Evolutionary conservation across 805 yeast genomes (phyloP).

Genomic region (Zygosaccharomyces kombuchaensis): DNA sequence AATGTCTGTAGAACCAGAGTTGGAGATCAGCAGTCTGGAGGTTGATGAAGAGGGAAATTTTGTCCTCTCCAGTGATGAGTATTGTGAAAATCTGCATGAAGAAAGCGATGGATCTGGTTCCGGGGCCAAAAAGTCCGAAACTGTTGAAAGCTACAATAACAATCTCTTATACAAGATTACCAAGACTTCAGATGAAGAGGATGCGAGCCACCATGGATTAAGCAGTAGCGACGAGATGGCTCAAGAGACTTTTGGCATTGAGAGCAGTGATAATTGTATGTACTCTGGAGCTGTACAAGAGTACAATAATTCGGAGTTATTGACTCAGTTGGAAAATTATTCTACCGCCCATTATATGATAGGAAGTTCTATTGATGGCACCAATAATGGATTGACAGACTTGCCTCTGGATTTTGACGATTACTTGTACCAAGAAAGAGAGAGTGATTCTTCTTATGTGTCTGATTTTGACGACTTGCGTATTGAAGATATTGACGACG

Average conservation of each 20-base stretch:
- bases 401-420: constrained; percentile 8
- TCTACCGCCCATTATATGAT: constrained; percentile 1
- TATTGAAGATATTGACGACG: constrained; percentile 23
- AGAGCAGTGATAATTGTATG: background rate
- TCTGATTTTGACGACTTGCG: constrained; percentile 9
- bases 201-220: background rate
- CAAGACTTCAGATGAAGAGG: constrained; percentile 1
- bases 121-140: constrained; percentile 12
- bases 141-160: constrained; percentile 22
- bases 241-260: background rate
- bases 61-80: constrained; percentile 11
- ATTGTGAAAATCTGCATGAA: constrained; percentile 4
- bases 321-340: background rate
- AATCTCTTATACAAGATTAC: constrained; percentile 19
- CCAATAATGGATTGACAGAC: constrained; percentile 9
- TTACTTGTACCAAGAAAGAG: constrained; percentile 12
- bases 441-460: constrained; percentile 6
- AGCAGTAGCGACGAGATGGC: background rate
- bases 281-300: background rate
- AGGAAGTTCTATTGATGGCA: constrained; percentile 1
- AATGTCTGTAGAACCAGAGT: constrained; percentile 19
- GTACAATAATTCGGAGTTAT: background rate
- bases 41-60: constrained; percentile 25
- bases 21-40: constrained; percentile 15
- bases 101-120: background rate